phyloP scores from a whole-genome alignment of 1,284 basidiomycete species.

The Rhodotorula mucilaginosa region DNA sequence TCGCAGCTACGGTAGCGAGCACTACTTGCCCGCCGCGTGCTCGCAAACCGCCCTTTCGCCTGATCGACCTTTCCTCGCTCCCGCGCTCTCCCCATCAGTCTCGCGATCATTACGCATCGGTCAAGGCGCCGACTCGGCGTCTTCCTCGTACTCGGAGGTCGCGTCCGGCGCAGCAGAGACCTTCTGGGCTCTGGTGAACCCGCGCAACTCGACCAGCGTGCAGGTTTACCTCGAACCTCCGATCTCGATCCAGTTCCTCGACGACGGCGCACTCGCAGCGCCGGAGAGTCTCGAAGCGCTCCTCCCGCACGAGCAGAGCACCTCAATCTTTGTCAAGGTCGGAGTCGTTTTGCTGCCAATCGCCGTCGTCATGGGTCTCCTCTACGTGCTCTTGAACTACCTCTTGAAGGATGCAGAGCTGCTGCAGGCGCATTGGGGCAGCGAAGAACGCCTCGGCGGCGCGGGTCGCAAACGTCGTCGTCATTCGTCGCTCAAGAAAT shows the following conservation, averaged over 20 bases:
- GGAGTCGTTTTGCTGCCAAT: conserved; percentile 86
- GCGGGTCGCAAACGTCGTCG: conserved; percentile 48
- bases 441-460: conserved; percentile 49
- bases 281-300: conserved; percentile 48
- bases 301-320: conserved; percentile 43
- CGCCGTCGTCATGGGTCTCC: conserved; percentile 65
- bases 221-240: conserved; percentile 78
- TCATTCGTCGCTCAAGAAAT: background rate
- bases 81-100: conserved; percentile 27
- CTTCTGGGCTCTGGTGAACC: conserved; percentile 80
- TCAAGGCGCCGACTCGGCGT: conserved; percentile 25
- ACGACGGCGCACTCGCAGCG: conserved; percentile 43
- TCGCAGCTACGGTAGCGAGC: conserved; percentile 40
- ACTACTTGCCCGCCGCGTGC: conserved; percentile 45
- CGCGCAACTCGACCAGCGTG: conserved; percentile 64
- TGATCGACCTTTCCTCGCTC: conserved; percentile 34
- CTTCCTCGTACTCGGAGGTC: conserved; percentile 13
- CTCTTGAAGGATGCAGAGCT: conserved; percentile 88
- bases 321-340: conserved; percentile 63
- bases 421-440: conserved; percentile 62
- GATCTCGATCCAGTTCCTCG: conserved; percentile 49
- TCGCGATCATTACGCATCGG: conserved; percentile 34
- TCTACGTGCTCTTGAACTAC: conserved; percentile 81
- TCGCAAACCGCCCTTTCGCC: conserved; percentile 39
- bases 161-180: conserved; percentile 44